Evolutionary conservation across 2,329 filamentous ascomycete genomes (phyloP), one percentile per base, ranked within the genome.

Genomic region (Sporothrix inflata): DNA sequence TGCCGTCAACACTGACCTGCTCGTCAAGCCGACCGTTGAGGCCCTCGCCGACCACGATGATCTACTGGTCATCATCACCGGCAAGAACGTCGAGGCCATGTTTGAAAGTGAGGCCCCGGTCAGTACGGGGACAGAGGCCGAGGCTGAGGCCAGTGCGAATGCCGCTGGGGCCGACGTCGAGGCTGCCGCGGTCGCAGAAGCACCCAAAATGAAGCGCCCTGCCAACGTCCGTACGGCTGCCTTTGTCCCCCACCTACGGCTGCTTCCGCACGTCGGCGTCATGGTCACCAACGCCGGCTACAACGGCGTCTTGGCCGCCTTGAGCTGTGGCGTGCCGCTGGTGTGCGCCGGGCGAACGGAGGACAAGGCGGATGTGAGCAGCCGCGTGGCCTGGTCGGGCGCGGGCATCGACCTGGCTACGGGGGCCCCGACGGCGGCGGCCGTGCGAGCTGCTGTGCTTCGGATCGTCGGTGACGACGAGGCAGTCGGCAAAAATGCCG

Each of bases 271-370:
- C n/a, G 76, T 76, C 3, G 75, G 73, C 55, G 71, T 73, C 42
- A 74, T 77, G 74, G 74, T 76, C 3, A 76, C 74, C 16, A 76
- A 77, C 60, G 76, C 73, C 16, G 75, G 75, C 16, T 77, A 77
- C 63, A 74, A 73, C 40, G 74, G 74, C 3, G 75, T 75, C 0
- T 72, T 76, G 1, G 71, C 72, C 0, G 76, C 75, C 0, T 69
- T 77, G n/a, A 57, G 38, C 24, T 74, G 73, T 42, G 76, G 76
- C 24, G 75, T 77, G 0, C 76, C 76, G 19, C 69, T 77, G 1
- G 74, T 77, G 0, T 77, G 75, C 45, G 76, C 76, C 1, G 76
- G 75, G 0, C 71, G 72, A 8, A 72, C 71, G 34, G 75, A 76
- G 70, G 76, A 77, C 47, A 77, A 76, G 69, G 74, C 74, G 0